Evolutionary conservation across 768 basidiomycete species (phyloP), one percentile per base, ranked within the genome.

Genomic region (Gelatoporia subvermispora): DNA sequence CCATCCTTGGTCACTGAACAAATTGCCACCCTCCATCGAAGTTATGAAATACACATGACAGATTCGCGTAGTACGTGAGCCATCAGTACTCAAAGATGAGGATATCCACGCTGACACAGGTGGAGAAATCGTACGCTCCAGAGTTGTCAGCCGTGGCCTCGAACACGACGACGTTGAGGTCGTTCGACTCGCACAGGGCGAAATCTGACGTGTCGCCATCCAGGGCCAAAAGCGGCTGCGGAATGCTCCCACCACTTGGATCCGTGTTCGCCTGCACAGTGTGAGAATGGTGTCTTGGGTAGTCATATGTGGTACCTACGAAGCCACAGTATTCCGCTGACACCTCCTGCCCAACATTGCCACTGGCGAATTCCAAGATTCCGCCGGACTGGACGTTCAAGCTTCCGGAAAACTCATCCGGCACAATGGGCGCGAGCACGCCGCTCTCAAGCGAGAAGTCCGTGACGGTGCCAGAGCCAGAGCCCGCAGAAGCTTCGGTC

Each of bases 121-220:
- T 45, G n/a, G 3, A 16, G 43, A 13, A 34, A 15, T 45, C 31
- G 20, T 45, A 45, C 10, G 31, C 8, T 18, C 43, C 43, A 21
- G 31, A 16, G 34, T 45, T 45, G 43, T 34, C 18, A 3, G 28
- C 16, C n/a, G n/a, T n/a, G 15, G 34, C 15, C 31, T 34, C 11
- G 43, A 34, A 45, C 25, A 45, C 43, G 3, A 45, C 13, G 8
- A 45, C 28, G 10, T 35, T 17, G 16, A 15, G 28, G 17, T 9
- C n/a, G 34, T 17, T 20, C 18, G 43, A n/a, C 28, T 45, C 43
- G 43, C 43, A 45, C 11, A 45, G n/a, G 8, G 43, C 10, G 43
- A 45, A 45, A 20, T 22, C 18, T 15, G 31, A 15, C 34, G 25
- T 20, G 20, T 35, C 31, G 8, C 31, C 31, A 8, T 45, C 21